phyloP scores from a whole-genome alignment of 352 stramenopile genomes.

The Phytophthora pini region DNA sequence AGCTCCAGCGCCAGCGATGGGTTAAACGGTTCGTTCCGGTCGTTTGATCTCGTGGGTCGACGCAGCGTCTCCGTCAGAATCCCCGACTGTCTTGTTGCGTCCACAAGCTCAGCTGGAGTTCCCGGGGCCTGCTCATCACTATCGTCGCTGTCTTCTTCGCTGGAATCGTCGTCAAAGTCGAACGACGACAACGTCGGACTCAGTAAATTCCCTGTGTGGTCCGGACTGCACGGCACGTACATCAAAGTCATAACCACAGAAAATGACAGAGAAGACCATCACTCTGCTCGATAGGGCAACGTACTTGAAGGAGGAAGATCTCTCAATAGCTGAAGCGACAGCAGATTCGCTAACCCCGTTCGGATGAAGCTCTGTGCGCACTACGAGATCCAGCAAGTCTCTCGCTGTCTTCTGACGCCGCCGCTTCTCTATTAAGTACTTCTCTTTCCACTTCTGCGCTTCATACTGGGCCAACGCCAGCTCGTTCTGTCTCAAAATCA shows the following conservation, averaged over 20 bases:
- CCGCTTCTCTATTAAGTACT: slow-evolving; percentile 77
- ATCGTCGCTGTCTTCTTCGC: slow-evolving; percentile 38
- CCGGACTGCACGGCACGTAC: slow-evolving; percentile 25
- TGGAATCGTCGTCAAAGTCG: slow-evolving; percentile 84
- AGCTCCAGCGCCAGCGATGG: slow-evolving; percentile 32
- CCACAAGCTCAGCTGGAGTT: slow-evolving; percentile 15
- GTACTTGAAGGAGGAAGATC: slow-evolving; percentile 58
- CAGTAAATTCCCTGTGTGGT: slow-evolving; percentile 71
- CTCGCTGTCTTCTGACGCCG: slow-evolving; percentile 69
- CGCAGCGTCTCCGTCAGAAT: slow-evolving; percentile 10
- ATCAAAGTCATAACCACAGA: neutral
- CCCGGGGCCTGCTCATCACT: slow-evolving; percentile 7
- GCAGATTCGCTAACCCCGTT: slow-evolving; percentile 16
- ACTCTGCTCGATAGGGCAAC: slow-evolving; percentile 2
- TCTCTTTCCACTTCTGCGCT: slow-evolving; percentile 79
- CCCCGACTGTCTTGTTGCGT: slow-evolving; percentile 24
- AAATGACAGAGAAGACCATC: neutral
- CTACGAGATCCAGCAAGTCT: slow-evolving; percentile 72
- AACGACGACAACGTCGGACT: slow-evolving; percentile 88
- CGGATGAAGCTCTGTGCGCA: slow-evolving; percentile 41
- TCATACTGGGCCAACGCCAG: slow-evolving; percentile 73
- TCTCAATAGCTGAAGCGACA: slow-evolving; percentile 15
- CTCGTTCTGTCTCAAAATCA: slow-evolving; percentile 48
- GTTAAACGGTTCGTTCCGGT: slow-evolving; percentile 11
- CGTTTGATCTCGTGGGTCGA: slow-evolving; percentile 4